Conservation (phyloP, 208 protist species). For the Wallacemonas sp. region DNA sequence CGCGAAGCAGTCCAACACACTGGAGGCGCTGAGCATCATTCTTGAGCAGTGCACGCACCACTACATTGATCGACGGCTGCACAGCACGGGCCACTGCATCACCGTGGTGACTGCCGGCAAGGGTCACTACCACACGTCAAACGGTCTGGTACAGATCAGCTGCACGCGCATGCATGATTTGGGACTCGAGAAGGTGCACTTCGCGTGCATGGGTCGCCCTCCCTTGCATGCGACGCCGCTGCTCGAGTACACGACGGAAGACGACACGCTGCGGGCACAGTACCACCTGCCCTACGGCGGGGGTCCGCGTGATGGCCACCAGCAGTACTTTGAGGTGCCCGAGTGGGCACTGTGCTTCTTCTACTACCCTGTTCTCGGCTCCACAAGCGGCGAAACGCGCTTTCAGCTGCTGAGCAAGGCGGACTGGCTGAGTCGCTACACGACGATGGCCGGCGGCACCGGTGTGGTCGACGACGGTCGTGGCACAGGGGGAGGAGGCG, state of each 20-base stretch:
- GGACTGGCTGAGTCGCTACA: conserved; percentile 40
- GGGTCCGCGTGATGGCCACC: conserved; percentile 8
- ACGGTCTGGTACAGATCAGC: conserved; percentile 64
- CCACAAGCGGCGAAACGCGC: conserved; percentile 26
- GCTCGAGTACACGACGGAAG: conserved; percentile 64
- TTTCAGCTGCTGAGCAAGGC: conserved; percentile 76
- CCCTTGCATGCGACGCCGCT: conserved; percentile 80
- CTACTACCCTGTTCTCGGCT: conserved; percentile 54
- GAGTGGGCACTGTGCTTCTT: conserved; percentile 72
- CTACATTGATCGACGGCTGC: conserved; percentile 44
- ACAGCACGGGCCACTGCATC: conserved; percentile 58
- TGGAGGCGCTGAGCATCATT: conserved; percentile 71
- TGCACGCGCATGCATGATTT: conserved; percentile 69
- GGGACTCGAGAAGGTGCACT: conserved; percentile 61
- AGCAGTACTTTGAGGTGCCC: conserved; percentile 58
- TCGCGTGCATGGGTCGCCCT: conserved; percentile 82
- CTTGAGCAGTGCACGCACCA: conserved; percentile 63
- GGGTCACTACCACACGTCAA: conserved; percentile 66
- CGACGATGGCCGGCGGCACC: neutral
- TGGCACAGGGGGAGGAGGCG: neutral
- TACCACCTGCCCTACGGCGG: conserved; percentile 50
- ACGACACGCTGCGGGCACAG: conserved; percentile 67
- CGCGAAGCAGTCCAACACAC: conserved; percentile 67
- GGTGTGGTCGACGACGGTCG: neutral
- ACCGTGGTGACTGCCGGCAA: conserved; percentile 83